These are phyloP conservation scores for Penicillium bialowiezense DNA, from an alignment of 495 filamentous ascomycete genomes.

Conservation along the genomic window DNA sequence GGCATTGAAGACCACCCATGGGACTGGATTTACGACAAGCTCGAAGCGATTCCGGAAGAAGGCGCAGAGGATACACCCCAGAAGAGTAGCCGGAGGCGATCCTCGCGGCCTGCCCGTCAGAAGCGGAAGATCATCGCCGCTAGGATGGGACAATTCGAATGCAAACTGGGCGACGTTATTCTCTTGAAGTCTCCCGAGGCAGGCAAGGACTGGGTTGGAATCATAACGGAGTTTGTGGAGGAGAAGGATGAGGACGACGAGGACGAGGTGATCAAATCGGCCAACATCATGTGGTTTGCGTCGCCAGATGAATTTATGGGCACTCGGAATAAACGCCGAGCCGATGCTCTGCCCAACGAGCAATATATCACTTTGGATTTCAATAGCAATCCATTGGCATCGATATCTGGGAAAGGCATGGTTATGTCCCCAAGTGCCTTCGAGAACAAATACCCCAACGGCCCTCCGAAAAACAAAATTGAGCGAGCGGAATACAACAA, in stretches of 20 bases:
- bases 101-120: slow-evolving; percentile 26
- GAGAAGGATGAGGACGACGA: slow-evolving; percentile 60
- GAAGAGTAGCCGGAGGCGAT: slow-evolving; percentile 31
- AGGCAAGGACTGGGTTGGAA: slow-evolving; percentile 85
- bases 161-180: slow-evolving; percentile 75
- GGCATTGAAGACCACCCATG: slow-evolving; percentile 82
- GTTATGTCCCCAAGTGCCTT: slow-evolving; percentile 73
- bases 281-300: slow-evolving; percentile 89
- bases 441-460: slow-evolving; percentile 65
- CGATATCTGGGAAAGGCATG: slow-evolving; percentile 83
- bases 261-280: slow-evolving; percentile 51
- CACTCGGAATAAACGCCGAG: slow-evolving; percentile 75
- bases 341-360: slow-evolving; percentile 83
- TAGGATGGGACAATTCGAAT: slow-evolving; percentile 80
- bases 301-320: slow-evolving; percentile 79
- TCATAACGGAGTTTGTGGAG: slow-evolving; percentile 75
- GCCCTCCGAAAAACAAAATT: slow-evolving; percentile 65
- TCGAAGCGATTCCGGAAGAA: slow-evolving; percentile 22
- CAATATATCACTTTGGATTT: slow-evolving; percentile 84
- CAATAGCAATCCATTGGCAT: slow-evolving; percentile 80
- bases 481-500: slow-evolving; percentile 71
- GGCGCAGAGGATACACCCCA: slow-evolving; percentile 22
- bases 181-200: slow-evolving; percentile 80
- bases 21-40: slow-evolving; percentile 81
- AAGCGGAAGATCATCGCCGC: slow-evolving; percentile 68